Conservation (phyloP, 2,329 filamentous ascomycete species). For the Colletotrichum cereale region DNA sequence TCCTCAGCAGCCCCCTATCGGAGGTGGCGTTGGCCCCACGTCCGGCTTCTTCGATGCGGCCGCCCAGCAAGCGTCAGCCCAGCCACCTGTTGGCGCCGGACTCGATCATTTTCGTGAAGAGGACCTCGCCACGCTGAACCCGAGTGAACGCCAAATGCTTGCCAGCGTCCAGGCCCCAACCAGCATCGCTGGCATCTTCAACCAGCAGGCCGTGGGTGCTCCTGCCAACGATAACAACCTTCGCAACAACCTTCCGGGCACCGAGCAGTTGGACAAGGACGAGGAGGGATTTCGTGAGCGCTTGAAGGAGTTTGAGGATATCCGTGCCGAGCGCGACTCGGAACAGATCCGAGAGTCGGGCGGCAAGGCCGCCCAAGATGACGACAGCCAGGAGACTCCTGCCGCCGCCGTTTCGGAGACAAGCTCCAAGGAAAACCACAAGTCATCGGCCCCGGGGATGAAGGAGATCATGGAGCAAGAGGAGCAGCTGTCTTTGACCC, state of each 20-base stretch:
- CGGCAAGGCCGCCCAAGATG: conserved; percentile 40
- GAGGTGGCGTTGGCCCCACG: conserved; percentile 67
- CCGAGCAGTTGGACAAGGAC: conserved; percentile 66
- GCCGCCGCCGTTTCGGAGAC: conserved; percentile 33
- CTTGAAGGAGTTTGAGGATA: conserved; percentile 84
- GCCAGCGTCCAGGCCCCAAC: conserved; percentile 53
- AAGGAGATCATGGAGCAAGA: conserved; percentile 42
- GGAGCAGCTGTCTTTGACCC: conserved; percentile 74
- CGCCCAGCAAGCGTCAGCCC: conserved; percentile 54
- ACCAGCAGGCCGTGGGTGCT: conserved; percentile 55
- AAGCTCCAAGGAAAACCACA: conserved; percentile 37
- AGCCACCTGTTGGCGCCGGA: conserved; percentile 45
- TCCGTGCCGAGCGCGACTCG: conserved; percentile 79
- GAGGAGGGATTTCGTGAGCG: conserved; percentile 75
- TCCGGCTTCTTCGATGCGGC: conserved; percentile 79
- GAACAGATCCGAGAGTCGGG: conserved; percentile 54
- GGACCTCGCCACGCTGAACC: conserved; percentile 75
- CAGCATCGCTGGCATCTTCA: conserved; percentile 44
- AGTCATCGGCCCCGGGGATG: conserved; percentile 34
- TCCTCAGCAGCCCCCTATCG: conserved; percentile 59
- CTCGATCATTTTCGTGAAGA: conserved; percentile 75
- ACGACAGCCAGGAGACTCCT: conserved; percentile 32
- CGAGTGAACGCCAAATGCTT: conserved; percentile 66
- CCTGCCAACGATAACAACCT: conserved; percentile 53
- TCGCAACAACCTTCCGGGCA: conserved; percentile 62